Evolutionary conservation across 2,329 filamentous ascomycete species (phyloP).

Genomic region (Fusarium verrucosum): DNA sequence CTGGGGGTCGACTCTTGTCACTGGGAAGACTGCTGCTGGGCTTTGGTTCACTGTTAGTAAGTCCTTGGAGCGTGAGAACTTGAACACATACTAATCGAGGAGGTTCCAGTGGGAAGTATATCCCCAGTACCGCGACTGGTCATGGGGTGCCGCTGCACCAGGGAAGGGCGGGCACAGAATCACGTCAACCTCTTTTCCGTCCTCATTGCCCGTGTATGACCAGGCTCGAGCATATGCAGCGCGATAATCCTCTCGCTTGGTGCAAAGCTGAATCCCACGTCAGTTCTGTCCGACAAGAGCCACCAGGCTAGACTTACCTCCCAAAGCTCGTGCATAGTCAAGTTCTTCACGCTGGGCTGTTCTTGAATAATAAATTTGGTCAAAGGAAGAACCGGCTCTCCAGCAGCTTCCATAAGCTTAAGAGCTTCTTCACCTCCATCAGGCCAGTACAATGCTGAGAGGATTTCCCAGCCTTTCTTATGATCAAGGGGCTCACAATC

Average conservation of each 20-base stretch:
- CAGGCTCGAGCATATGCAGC: slow-evolving; percentile 51
- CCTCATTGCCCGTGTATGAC: slow-evolving; percentile 47
- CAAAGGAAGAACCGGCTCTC: slow-evolving; percentile 67
- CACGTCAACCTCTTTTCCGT: slow-evolving; percentile 60
- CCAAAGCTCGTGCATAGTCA: slow-evolving; percentile 55
- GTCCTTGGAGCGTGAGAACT: fast-evolving
- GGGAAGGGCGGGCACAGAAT: slow-evolving; percentile 69
- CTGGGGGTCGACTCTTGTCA: slow-evolving; percentile 46
- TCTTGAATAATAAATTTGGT: slow-evolving; percentile 68
- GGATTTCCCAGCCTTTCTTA: slow-evolving; percentile 58
- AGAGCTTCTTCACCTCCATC: slow-evolving; percentile 67
- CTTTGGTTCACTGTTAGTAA: background rate
- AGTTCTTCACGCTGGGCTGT: slow-evolving; percentile 53
- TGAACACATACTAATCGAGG: slow-evolving; percentile 64
- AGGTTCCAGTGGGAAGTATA: slow-evolving; percentile 76
- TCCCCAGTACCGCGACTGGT: slow-evolving; percentile 62
- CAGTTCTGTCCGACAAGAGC: fast-evolving
- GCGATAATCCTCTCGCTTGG: slow-evolving; percentile 53
- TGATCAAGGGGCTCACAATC: slow-evolving; percentile 64
- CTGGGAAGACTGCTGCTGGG: slow-evolving; percentile 69
- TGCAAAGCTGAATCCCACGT: slow-evolving; percentile 41
- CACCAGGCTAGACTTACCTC: slow-evolving; percentile 32
- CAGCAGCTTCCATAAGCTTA: slow-evolving; percentile 59
- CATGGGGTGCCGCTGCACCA: slow-evolving; percentile 58
- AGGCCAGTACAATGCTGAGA: slow-evolving; percentile 61